These are phyloP conservation scores for Venturia carpophila DNA, from an alignment of 2,329 filamentous ascomycete genomes.

Conservation along the genomic window DNA sequence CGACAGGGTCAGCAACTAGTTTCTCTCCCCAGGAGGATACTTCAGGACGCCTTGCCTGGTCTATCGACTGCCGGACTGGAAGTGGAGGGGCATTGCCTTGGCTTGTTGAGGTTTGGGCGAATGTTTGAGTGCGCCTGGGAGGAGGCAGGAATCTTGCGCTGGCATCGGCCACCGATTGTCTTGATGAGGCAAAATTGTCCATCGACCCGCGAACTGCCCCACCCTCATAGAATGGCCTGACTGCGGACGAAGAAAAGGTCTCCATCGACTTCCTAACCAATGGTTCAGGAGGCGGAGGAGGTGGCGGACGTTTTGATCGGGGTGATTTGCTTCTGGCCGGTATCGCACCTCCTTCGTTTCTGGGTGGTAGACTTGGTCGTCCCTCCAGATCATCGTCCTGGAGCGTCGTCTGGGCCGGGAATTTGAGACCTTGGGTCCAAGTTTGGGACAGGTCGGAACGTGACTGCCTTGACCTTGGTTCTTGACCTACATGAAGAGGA, in stretches of 20 bases:
- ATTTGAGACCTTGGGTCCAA: conserved; percentile 8
- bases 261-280: conserved; percentile 18
- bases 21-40: neutral
- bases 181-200: conserved; percentile 28
- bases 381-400: neutral
- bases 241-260: neutral
- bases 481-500: neutral
- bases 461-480: neutral
- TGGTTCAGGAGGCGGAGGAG: conserved; percentile 20
- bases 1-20: conserved; percentile 21
- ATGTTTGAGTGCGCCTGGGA: conserved; percentile 30
- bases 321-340: conserved; percentile 13
- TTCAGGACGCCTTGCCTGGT: conserved; percentile 10
- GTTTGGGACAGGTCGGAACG: neutral
- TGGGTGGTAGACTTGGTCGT: conserved; percentile 16
- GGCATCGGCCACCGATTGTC: conserved; percentile 24
- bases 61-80: conserved; percentile 12
- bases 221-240: conserved; percentile 15
- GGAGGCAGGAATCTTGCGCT: conserved; percentile 28
- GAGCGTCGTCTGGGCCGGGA: neutral
- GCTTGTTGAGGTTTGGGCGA: neutral
- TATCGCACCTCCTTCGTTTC: neutral
- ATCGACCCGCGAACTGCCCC: conserved; percentile 30
- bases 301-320: conserved; percentile 10
- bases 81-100: neutral